phyloP scores from a whole-genome alignment of 805 yeast genomes.

The Saccharomycopsis sp. region DNA sequence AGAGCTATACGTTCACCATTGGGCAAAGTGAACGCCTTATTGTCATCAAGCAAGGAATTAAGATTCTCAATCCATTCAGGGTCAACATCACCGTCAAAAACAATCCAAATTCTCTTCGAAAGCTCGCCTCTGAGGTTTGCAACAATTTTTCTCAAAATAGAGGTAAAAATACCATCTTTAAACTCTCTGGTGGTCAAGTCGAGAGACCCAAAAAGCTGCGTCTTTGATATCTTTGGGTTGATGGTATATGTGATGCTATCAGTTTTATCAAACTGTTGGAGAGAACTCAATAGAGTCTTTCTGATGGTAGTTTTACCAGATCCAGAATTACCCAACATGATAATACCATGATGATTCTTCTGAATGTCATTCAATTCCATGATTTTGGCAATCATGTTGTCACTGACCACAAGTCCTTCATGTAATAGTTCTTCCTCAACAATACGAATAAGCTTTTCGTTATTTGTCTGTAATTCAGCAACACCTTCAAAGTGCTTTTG shows the following conservation, averaged over 20 bases:
- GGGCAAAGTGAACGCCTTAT: conserved; percentile 71
- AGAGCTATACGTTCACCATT: conserved; percentile 79
- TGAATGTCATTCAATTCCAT: conserved; percentile 18
- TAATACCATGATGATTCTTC: conserved; percentile 63
- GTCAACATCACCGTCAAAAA: conserved; percentile 90
- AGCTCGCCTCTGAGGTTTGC: conserved; percentile 53
- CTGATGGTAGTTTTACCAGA: conserved; percentile 63
- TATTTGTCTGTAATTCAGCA: neutral
- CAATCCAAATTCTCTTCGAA: conserved; percentile 57
- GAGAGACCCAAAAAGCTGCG: conserved; percentile 57
- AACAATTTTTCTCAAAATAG: conserved; percentile 50
- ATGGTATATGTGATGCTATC: conserved; percentile 41
- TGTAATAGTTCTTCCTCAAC: neutral
- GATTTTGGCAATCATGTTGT: conserved; percentile 3
- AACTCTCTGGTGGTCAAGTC: conserved; percentile 82
- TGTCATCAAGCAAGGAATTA: conserved; percentile 89
- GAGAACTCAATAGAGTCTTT: conserved; percentile 40
- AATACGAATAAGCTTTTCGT: neutral
- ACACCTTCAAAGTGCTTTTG: neutral
- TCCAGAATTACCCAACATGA: conserved; percentile 72
- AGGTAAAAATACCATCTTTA: conserved; percentile 81
- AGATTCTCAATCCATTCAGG: conserved; percentile 91
- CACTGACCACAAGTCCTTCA: conserved; percentile 10
- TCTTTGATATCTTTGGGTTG: conserved; percentile 75
- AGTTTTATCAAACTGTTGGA: conserved; percentile 30